Base-by-base conservation (phyloP, 2,329 filamentous ascomycete genomes). In the Fusarium torreyae region DNA sequence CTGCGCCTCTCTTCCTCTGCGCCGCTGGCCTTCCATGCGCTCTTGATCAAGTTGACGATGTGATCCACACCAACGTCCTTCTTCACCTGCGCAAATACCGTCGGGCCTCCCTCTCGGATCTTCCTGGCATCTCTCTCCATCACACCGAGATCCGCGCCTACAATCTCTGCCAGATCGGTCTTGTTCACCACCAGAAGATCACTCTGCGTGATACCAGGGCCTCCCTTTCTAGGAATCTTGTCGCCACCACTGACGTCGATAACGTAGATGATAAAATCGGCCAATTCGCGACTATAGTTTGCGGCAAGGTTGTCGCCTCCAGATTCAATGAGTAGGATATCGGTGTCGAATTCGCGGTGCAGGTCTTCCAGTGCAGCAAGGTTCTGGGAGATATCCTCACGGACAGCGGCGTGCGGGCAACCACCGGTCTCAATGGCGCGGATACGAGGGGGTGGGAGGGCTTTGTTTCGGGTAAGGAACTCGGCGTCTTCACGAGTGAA, bases 401-500 rank as follows among this genome's bases (percentile, higher is more conserved):
- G 93, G 62, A 98, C 96, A 39, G 96, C 96, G 64, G 96, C 96
- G 83, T 99, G 96, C 0, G 96, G 96, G 78, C 96, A 98, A 14
- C 96, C 96, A 72, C 96, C 96, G 3, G 96, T 99, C 83, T 99
- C 96, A 81, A 99, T 98, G 77, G 96, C 96, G 65, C 92, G 89
- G 83, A 98, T 98, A 63, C 95, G 93, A 28, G 87, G 81, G 7
- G 94, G 87, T 0, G 94, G 92, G 0, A 98, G 90, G 7, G 96
- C 96, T 70, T 88, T 87, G 86, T 98, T 87, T 59, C 90, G 90
- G 62, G 94, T 97, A 26, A 99, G 90, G 84, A 99, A 99, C 81
- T 98, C 96, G 84, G 94, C 94, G 85, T 99, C 96, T 83, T 99
- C 96, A 70, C 92, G 92, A 22, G 95, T 98, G 86, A 98, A 98